Percentiles rank a stretch among this genome's conserved stretches.
Conservation (phyloP, 345 rosid genomes). For the Mallotus nudiflorus region DNA sequence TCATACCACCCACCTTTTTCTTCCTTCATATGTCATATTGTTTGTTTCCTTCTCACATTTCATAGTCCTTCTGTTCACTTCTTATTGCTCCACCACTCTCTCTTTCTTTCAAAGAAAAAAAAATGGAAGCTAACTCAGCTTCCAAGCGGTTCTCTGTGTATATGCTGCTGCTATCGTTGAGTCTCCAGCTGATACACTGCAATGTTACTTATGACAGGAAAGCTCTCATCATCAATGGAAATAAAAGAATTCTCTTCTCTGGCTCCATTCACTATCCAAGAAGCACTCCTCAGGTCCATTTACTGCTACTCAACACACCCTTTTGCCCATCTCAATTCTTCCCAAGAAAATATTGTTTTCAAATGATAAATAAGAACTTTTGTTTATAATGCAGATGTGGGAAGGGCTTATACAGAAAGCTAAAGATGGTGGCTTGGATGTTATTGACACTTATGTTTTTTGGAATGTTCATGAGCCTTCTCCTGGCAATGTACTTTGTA, state of each 20-base stretch:
- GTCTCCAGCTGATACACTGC: slow-evolving; percentile 29
- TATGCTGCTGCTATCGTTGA: slow-evolving; percentile 20
- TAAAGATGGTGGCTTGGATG: slow-evolving; percentile 33
- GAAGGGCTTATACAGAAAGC: slow-evolving; percentile 33
- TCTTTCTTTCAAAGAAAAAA: neutral
- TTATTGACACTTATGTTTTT: slow-evolving; percentile 31
- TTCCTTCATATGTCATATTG: slow-evolving; percentile 9
- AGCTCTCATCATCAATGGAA: slow-evolving; percentile 56
- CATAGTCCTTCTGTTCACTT: slow-evolving; percentile 6
- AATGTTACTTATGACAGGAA: slow-evolving; percentile 49
- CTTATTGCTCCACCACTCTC: neutral
- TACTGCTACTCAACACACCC: too few relatives aligned
- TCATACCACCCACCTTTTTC: neutral
- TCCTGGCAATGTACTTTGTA: slow-evolving; percentile 28
- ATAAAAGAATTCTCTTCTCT: slow-evolving; percentile 58
- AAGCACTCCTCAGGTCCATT: slow-evolving; percentile 52
- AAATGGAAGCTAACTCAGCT: slow-evolving; percentile 41
- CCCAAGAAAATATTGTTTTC: slow-evolving; percentile 15
- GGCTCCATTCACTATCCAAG: slow-evolving; percentile 80
- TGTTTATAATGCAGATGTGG: slow-evolving; percentile 32
- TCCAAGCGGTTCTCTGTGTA: slow-evolving; percentile 31
- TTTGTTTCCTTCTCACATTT: slow-evolving; percentile 21
- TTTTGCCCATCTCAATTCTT: neutral
- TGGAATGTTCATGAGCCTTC: slow-evolving; percentile 36
- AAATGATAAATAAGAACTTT: neutral